These are phyloP conservation scores for Arthrobotrys iridis DNA, from an alignment of 2,329 filamentous ascomycete genomes.

Conservation along the genomic window DNA sequence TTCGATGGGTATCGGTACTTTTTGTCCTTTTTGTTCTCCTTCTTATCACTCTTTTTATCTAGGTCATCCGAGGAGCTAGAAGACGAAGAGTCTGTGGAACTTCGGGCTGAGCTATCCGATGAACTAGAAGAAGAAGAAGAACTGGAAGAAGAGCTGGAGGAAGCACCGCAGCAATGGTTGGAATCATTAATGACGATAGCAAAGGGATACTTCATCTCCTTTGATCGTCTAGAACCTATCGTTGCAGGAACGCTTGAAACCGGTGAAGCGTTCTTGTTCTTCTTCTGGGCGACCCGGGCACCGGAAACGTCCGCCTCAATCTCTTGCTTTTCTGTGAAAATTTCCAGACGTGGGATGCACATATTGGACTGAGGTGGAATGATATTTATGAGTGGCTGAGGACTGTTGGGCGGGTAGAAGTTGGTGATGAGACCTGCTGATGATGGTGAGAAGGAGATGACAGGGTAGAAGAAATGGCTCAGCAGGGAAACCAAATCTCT, in stretches of 20 bases:
- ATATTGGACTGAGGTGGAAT: slow-evolving; percentile 10
- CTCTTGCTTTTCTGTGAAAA: slow-evolving; percentile 33
- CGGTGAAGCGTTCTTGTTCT: slow-evolving; percentile 17
- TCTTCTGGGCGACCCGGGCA: slow-evolving; percentile 34
- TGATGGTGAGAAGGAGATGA: not conserved
- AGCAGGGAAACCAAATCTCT: not conserved
- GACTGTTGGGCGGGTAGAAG: not conserved
- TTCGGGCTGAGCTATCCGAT: not conserved
- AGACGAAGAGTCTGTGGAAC: slow-evolving; percentile 8
- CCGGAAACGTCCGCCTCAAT: slow-evolving; percentile 12
- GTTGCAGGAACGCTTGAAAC: slow-evolving; percentile 45
- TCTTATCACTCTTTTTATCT: slow-evolving; percentile 16
- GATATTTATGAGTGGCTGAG: not conserved
- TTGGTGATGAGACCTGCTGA: not conserved
- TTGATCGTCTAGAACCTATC: not conserved
- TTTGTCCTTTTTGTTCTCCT: slow-evolving; percentile 4
- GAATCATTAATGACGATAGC: slow-evolving; percentile 5
- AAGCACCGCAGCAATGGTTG: not conserved
- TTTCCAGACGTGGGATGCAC: slow-evolving; percentile 47
- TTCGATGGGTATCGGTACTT: slow-evolving; percentile 49
- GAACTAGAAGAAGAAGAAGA: slow-evolving; percentile 5
- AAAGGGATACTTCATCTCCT: slow-evolving; percentile 12
- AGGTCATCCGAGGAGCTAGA: not conserved
- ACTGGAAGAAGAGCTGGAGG: slow-evolving; percentile 18
- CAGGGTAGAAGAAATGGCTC: not conserved